Percentiles rank a stretch among this genome's conserved stretches.
These are phyloP conservation scores for Heterobasidion parviporum DNA, from an alignment of 1,284 basidiomycete species.

Conservation along the genomic window DNA sequence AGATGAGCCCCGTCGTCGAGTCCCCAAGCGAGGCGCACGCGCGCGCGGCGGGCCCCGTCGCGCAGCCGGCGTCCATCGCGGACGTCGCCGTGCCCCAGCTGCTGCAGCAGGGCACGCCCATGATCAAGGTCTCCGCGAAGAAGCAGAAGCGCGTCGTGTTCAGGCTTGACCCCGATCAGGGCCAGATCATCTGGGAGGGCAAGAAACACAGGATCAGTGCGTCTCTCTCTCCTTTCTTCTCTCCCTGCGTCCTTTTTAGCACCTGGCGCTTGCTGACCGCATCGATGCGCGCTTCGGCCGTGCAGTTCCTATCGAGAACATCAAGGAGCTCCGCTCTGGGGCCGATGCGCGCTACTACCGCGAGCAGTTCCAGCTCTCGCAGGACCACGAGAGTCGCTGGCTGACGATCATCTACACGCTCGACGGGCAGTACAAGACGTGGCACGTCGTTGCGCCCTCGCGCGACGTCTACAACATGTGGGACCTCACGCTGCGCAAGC, in stretches of 20 bases:
- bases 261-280: background rate
- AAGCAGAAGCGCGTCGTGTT: constrained; percentile 74
- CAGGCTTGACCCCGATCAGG: constrained; percentile 70
- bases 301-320: constrained; percentile 81
- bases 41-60: background rate
- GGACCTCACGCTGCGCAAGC: constrained; percentile 51
- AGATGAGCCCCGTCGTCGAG: background rate
- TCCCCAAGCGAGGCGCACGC: background rate
- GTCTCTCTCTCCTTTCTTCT: constrained; percentile 21
- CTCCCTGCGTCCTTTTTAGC: background rate
- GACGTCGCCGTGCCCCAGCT: constrained; percentile 41
- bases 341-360: constrained; percentile 73
- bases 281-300: background rate
- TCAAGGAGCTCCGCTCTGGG: constrained; percentile 86
- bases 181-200: constrained; percentile 81
- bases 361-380: constrained; percentile 62
- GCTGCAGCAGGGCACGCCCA: constrained; percentile 55
- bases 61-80: constrained; percentile 15
- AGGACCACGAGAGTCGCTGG: constrained; percentile 61
- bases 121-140: constrained; percentile 87
- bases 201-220: constrained; percentile 68
- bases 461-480: constrained; percentile 63
- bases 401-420: constrained; percentile 73
- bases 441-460: constrained; percentile 81
- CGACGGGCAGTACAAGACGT: constrained; percentile 81